These are phyloP conservation scores for Thermothelomyces thermophilus DNA, from an alignment of 2,329 filamentous ascomycete genomes.

Conservation along the genomic window DNA sequence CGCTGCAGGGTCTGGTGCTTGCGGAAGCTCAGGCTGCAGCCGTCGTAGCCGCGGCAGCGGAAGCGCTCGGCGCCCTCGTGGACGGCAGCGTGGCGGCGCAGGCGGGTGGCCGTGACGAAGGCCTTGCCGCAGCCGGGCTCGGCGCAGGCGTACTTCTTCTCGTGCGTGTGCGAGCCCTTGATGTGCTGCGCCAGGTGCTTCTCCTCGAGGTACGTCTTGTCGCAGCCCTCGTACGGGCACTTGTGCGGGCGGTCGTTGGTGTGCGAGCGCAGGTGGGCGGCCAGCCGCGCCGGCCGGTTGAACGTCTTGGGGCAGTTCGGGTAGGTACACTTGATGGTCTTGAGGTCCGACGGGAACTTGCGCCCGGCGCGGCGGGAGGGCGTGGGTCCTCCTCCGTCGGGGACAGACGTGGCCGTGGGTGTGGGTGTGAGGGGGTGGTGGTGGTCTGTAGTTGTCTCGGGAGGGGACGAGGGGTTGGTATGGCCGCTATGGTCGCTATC, in stretches of 20 bases:
- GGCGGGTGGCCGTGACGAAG: conserved; percentile 72
- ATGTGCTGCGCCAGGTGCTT: conserved; percentile 83
- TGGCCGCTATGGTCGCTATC: too few species aligned
- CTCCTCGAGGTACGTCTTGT: conserved; percentile 77
- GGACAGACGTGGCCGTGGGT: conserved; percentile 16
- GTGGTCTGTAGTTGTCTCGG: background rate
- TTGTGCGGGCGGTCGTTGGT: conserved; percentile 75
- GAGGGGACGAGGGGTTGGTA: background rate
- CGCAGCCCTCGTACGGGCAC: conserved; percentile 64
- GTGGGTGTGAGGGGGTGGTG: conserved; percentile 11
- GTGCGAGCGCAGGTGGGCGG: conserved; percentile 76
- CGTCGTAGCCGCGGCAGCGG: conserved; percentile 61
- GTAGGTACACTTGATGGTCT: conserved; percentile 70
- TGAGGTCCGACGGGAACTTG: conserved; percentile 63
- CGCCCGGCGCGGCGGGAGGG: conserved; percentile 33
- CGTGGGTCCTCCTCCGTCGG: conserved; percentile 5
- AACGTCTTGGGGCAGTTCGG: conserved; percentile 74
- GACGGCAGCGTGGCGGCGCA: conserved; percentile 69
- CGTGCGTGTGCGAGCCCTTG: conserved; percentile 69
- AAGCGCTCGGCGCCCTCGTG: conserved; percentile 74
- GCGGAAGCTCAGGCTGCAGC: conserved; percentile 72
- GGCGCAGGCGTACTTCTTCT: conserved; percentile 65
- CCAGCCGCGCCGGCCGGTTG: conserved; percentile 75
- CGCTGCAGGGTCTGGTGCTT: conserved; percentile 82
- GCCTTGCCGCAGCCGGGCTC: conserved; percentile 68